Evolutionary conservation across 208 protist genomes (phyloP).

Genomic region (Acanthamoeba royreba): DNA sequence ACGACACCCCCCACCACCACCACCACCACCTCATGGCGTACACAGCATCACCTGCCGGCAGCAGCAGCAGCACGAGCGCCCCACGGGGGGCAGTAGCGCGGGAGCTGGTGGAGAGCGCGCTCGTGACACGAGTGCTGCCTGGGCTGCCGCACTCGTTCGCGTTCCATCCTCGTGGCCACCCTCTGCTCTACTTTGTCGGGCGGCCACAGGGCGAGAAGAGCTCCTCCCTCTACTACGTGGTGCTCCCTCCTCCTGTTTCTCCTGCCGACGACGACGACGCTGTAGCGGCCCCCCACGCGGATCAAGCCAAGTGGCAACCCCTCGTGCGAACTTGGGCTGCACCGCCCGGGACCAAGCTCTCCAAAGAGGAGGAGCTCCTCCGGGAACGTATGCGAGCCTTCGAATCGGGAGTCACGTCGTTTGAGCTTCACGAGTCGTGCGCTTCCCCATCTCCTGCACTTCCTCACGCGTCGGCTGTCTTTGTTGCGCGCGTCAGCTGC

Average conservation of each 20-base stretch:
- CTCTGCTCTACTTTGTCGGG: background rate
- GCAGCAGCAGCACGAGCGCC: too few relatives aligned
- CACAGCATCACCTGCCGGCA: background rate
- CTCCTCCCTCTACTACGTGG: background rate
- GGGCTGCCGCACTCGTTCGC: background rate
- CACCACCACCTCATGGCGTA: too few relatives aligned
- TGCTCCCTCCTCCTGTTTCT: background rate
- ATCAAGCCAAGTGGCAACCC: background rate
- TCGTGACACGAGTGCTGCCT: background rate
- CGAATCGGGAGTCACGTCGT: background rate
- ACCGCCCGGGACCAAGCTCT: background rate
- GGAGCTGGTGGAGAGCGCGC: background rate
- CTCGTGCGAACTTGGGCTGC: background rate
- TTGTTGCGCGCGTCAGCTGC: background rate
- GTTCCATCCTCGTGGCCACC: background rate
- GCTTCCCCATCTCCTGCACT: background rate
- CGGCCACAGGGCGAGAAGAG: background rate
- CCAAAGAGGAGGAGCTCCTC: slow-evolving; percentile 11
- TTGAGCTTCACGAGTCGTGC: background rate
- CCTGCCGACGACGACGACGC: background rate
- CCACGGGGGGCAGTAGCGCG: too few relatives aligned
- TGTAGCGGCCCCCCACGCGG: background rate
- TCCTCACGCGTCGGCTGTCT: background rate
- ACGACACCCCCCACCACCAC: too few relatives aligned
- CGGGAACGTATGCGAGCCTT: background rate